phyloP scores from a whole-genome alignment of 176 grass and related monocot genomes.

The Musa troglodytarum region DNA sequence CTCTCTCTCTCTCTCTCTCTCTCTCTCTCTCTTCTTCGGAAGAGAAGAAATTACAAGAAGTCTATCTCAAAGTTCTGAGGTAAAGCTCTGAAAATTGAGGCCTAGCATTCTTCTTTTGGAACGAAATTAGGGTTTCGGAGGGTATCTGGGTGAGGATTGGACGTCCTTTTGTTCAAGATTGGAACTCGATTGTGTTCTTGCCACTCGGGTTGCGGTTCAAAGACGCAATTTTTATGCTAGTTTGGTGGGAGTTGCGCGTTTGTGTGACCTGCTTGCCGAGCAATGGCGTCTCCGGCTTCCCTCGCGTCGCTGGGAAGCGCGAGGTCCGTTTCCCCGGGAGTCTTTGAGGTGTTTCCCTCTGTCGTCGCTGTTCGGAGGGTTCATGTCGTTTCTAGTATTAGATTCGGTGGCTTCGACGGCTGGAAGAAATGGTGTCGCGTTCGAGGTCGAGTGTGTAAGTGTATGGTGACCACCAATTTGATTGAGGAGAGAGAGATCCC shows the following conservation, averaged over 20 bases:
- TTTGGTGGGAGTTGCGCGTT: slow-evolving; percentile 11
- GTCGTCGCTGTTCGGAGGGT: slow-evolving; percentile 26
- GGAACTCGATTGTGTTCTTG: background rate
- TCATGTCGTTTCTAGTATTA: slow-evolving; percentile 49
- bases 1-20: background rate
- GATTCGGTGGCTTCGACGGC: slow-evolving; percentile 32
- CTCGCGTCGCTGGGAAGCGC: slow-evolving; percentile 61
- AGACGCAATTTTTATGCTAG: slow-evolving; percentile 16
- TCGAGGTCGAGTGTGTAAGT: slow-evolving; percentile 55
- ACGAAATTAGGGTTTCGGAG: slow-evolving; percentile 7
- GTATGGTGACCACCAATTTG: slow-evolving; percentile 75
- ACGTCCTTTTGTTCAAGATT: background rate
- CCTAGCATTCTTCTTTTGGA: background rate
- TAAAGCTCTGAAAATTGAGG: background rate
- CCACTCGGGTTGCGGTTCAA: background rate
- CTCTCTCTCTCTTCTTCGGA: background rate
- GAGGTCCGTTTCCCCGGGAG: slow-evolving; percentile 32
- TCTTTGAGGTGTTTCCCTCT: slow-evolving; percentile 20
- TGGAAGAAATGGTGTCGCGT: slow-evolving; percentile 35
- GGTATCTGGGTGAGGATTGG: background rate
- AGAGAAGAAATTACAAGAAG: background rate
- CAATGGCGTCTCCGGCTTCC: slow-evolving; percentile 84
- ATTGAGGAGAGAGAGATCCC: slow-evolving; percentile 68
- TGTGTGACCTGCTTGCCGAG: slow-evolving; percentile 30
- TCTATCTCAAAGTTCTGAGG: slow-evolving; percentile 10